phyloP scores from a whole-genome alignment of 805 yeast species.

The Candida glaebosa region DNA sequence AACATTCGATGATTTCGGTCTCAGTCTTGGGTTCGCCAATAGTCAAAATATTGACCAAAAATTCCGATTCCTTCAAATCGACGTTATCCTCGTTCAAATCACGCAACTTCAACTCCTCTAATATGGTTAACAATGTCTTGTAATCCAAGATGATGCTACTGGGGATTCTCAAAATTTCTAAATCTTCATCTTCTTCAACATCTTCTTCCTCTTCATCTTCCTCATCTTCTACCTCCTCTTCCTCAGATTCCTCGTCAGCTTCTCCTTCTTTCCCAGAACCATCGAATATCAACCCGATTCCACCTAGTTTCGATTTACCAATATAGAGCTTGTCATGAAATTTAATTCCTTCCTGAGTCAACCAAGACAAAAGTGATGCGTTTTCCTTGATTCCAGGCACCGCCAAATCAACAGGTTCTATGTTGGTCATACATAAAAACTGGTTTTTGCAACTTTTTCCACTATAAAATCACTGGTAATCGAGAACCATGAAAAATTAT shows the following conservation, averaged over 20 bases:
- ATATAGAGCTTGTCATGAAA: constrained; percentile 15
- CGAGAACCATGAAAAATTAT: too few relatives aligned
- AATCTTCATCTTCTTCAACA: constrained; percentile 10
- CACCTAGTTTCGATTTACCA: constrained; percentile 24
- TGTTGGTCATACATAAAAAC: background rate
- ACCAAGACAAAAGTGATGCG: constrained; percentile 9
- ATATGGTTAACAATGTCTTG: constrained; percentile 14
- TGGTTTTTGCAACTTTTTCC: background rate
- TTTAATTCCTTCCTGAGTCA: constrained; percentile 11
- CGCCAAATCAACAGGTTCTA: background rate
- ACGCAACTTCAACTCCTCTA: constrained; percentile 16
- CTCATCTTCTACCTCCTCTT: too few relatives aligned
- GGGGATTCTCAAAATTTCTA: constrained; percentile 21
- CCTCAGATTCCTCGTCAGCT: too few relatives aligned
- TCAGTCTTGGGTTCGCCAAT: constrained; percentile 23
- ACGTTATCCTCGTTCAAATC: constrained; percentile 9
- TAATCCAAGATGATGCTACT: constrained; percentile 17
- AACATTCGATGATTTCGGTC: constrained; percentile 24
- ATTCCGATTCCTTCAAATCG: constrained; percentile 17
- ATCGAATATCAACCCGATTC: constrained; percentile 25
- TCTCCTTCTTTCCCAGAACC: too few relatives aligned
- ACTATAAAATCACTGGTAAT: too few relatives aligned
- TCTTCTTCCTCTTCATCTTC: too few relatives aligned
- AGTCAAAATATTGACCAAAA: constrained; percentile 18
- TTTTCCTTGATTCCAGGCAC: constrained; percentile 11